These are phyloP conservation scores for Betula pendula DNA, from an alignment of 306 rosid species.

Conservation along the genomic window DNA sequence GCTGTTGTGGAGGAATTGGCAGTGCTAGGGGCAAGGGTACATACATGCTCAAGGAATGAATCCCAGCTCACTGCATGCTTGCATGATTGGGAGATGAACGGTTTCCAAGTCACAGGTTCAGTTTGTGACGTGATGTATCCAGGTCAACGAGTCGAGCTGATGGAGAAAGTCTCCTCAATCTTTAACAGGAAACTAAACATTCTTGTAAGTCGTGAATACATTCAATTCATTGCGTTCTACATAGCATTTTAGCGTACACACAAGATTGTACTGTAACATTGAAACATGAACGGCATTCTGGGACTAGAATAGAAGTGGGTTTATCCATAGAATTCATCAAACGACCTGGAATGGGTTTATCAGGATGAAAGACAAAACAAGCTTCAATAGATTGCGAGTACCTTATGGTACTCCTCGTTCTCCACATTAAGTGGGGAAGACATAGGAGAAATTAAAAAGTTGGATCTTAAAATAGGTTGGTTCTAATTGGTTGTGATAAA, in stretches of 20 bases:
- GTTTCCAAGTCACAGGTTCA: conserved; percentile 36
- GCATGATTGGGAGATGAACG: conserved; percentile 36
- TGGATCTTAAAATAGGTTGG: no score
- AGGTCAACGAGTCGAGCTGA: conserved; percentile 31
- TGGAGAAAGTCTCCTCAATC: conserved; percentile 25
- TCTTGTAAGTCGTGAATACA: conserved; percentile 21
- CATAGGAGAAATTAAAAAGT: no score
- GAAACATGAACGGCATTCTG: neutral
- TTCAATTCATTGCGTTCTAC: neutral
- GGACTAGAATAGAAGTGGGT: neutral
- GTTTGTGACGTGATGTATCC: conserved; percentile 25
- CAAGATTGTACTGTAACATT: neutral
- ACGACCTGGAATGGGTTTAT: no score
- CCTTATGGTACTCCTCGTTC: no score
- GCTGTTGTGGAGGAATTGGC: conserved; percentile 47
- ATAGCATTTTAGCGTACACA: neutral
- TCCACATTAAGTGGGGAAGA: no score
- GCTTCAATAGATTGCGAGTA: no score
- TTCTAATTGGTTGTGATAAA: no score
- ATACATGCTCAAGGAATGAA: conserved; percentile 39
- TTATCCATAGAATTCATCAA: neutral
- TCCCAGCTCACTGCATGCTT: conserved; percentile 29
- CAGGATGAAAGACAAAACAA: no score
- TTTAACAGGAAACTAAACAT: conserved; percentile 43
- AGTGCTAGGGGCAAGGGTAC: conserved; percentile 40